A percentile compares a stretch with the other conserved stretches of the same genome.
phyloP scores from a whole-genome alignment of 2,329 filamentous ascomycete genomes.

The Corinectria fuckeliana region DNA sequence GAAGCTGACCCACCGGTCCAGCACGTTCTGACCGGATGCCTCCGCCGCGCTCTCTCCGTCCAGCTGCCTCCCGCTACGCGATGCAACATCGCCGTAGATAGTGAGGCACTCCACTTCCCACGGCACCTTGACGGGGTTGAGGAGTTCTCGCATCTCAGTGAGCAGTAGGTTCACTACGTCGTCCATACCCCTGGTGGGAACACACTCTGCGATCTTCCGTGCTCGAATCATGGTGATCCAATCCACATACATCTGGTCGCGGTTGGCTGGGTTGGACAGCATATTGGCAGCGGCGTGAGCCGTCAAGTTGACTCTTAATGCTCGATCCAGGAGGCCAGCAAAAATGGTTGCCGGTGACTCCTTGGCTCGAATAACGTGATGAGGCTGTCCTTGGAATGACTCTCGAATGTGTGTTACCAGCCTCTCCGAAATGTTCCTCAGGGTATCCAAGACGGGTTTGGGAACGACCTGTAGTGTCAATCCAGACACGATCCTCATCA shows the following conservation, averaged over 20 bases:
- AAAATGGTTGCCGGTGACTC: constrained; percentile 89
- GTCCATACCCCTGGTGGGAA: constrained; percentile 69
- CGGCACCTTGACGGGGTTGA: constrained; percentile 71
- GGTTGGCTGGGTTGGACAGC: constrained; percentile 85
- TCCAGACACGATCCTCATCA: constrained; percentile 91
- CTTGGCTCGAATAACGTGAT: constrained; percentile 86
- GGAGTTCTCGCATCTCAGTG: constrained; percentile 71
- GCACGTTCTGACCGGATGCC: constrained; percentile 65
- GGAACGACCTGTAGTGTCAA: constrained; percentile 91
- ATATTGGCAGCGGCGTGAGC: constrained; percentile 94
- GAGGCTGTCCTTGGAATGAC: constrained; percentile 84
- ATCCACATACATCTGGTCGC: constrained; percentile 94
- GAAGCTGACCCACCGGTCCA: constrained; percentile 81
- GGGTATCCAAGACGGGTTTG: constrained; percentile 82
- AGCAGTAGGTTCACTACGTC: constrained; percentile 69
- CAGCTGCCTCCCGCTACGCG: constrained; percentile 52
- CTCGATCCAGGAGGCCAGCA: constrained; percentile 82
- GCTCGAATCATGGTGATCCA: constrained; percentile 75
- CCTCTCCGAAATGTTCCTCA: constrained; percentile 83
- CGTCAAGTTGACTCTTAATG: constrained; percentile 89
- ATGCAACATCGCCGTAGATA: constrained; percentile 63
- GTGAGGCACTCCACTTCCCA: constrained; percentile 70
- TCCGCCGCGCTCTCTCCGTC: constrained; percentile 33
- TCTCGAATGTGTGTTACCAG: constrained; percentile 83
- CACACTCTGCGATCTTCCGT: constrained; percentile 67